Conservation (phyloP, 768 basidiomycete species). For the Mycena vulgaris region DNA sequence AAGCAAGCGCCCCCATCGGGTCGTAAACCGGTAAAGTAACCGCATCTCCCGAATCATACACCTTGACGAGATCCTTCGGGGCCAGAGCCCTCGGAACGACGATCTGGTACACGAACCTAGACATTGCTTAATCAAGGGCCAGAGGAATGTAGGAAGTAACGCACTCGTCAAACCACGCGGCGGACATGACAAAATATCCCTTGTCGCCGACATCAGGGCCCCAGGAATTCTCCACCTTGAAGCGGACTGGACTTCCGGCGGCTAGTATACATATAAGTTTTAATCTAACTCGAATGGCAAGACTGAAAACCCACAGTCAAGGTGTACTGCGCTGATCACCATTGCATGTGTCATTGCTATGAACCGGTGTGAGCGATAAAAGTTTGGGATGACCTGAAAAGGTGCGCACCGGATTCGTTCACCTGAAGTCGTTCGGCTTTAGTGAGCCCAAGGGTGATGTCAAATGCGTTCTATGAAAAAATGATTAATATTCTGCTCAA, state of each 20-base stretch:
- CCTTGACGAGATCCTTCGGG: slow-evolving; percentile 83
- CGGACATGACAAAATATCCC: slow-evolving; percentile 94
- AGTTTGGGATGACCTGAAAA: too few relatives aligned
- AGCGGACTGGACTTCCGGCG: slow-evolving; percentile 84
- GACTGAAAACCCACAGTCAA: slow-evolving; percentile 62
- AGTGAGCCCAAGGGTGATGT: slow-evolving; percentile 82
- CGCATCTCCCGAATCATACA: slow-evolving; percentile 79
- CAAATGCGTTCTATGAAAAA: slow-evolving; percentile 77
- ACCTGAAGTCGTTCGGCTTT: slow-evolving; percentile 90
- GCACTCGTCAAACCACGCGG: slow-evolving; percentile 92
- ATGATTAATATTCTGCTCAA: background rate
- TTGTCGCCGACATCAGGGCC: slow-evolving; percentile 82
- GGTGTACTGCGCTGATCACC: slow-evolving; percentile 94
- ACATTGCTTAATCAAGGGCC: slow-evolving; percentile 4
- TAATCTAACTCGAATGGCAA: background rate
- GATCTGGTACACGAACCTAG: slow-evolving; percentile 91
- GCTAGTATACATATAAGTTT: slow-evolving; percentile 30
- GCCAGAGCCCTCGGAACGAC: slow-evolving; percentile 89
- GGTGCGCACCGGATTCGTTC: slow-evolving; percentile 70
- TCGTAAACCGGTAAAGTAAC: slow-evolving; percentile 92
- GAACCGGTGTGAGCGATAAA: background rate
- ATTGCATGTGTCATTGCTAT: slow-evolving; percentile 93
- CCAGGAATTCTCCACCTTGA: slow-evolving; percentile 99
- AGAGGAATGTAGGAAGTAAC: slow-evolving; percentile 17
- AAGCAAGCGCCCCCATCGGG: slow-evolving; percentile 71